Evolutionary conservation across 208 protist genomes (phyloP), one percentile per base, ranked within the genome.

Genomic region (Histomonas meleagridis): DNA sequence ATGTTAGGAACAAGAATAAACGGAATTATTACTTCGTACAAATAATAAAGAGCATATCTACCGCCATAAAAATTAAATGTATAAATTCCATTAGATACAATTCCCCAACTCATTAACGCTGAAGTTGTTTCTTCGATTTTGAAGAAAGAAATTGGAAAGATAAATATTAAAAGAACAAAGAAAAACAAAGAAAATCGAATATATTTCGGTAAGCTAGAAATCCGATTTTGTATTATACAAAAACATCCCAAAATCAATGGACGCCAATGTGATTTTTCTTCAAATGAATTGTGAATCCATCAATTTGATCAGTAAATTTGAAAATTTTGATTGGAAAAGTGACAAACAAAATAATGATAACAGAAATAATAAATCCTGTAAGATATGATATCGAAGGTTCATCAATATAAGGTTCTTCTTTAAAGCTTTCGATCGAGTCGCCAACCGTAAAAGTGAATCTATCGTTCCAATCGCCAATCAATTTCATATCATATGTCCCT

Each of bases 101-200:
- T 57, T 51, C 76, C 76, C 46, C 40, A 86, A 5, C 21, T 18
- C 76, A 40, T 57, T 9, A 86, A 55, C 23, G 55, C 23, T 32
- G 76, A 86, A 51, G 55, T 12, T 53, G 14, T 16, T 0, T 32
- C 4, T 38, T 86, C 46, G 5, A 86, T 86, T 0, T 16, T 1
- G 46, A 86, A 86, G 76, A 86, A 86, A 55, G 43, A 32, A 26
- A 86, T 48, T 38, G 76, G 76, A 18, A 86, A 86, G 10, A 51
- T 21, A 57, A 86, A 0, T 0, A 28, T 43, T 26, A 18, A 86
- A 86, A 86, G 0, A 32, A 10, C 28, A 18, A 40, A 0, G 7
- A 55, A 0, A 26, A 86, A 53, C 12, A 32, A 86, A 46, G 46
- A 86, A 57, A 38, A 38, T 21, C 38, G 51, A 0, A 86, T 21